A percentile compares a stretch with the other conserved stretches of the same genome.
Conservation (phyloP, 768 basidiomycete genomes). For the Naganishia onofrii region DNA sequence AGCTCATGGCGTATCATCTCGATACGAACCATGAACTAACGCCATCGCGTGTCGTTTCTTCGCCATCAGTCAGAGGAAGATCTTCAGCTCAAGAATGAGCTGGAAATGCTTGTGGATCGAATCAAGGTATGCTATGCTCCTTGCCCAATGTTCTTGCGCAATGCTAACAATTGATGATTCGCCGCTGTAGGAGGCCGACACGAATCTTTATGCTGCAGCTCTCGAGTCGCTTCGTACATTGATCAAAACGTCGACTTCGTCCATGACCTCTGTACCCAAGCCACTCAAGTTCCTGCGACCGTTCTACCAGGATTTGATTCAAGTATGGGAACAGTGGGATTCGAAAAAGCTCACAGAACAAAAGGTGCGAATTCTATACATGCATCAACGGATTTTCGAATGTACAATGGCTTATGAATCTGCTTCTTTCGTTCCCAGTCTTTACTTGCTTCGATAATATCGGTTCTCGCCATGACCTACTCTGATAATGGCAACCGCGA, state of each 20-base stretch:
- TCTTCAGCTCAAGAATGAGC: slow-evolving; percentile 81
- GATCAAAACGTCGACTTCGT: slow-evolving; percentile 93
- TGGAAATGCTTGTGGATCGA: slow-evolving; percentile 95
- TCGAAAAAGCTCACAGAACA: slow-evolving; percentile 65
- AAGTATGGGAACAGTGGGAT: slow-evolving; percentile 68
- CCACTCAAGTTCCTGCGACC: slow-evolving; percentile 96
- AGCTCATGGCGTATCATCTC: not conserved
- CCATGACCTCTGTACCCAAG: slow-evolving; percentile 99
- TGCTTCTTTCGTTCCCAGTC: slow-evolving; percentile 57
- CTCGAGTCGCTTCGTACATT: slow-evolving; percentile 89
- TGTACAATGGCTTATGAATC: not conserved
- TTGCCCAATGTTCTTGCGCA: not conserved
- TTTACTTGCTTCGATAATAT: slow-evolving; percentile 92
- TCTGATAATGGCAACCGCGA: slow-evolving; percentile 96
- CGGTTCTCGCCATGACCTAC: slow-evolving; percentile 98
- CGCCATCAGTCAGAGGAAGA: slow-evolving; percentile 85
- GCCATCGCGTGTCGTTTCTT: not conserved
- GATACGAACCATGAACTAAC: not conserved
- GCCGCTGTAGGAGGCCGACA: slow-evolving; percentile 74
- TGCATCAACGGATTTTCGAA: not conserved
- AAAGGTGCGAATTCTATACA: slow-evolving; percentile 38
- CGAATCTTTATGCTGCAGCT: slow-evolving; percentile 77
- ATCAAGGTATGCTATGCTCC: slow-evolving; percentile 63
- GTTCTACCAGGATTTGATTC: slow-evolving; percentile 82
- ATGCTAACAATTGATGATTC: not conserved